Evolutionary conservation across 2,329 filamentous ascomycete genomes (phyloP).

Genomic region (Coniella vitis): DNA sequence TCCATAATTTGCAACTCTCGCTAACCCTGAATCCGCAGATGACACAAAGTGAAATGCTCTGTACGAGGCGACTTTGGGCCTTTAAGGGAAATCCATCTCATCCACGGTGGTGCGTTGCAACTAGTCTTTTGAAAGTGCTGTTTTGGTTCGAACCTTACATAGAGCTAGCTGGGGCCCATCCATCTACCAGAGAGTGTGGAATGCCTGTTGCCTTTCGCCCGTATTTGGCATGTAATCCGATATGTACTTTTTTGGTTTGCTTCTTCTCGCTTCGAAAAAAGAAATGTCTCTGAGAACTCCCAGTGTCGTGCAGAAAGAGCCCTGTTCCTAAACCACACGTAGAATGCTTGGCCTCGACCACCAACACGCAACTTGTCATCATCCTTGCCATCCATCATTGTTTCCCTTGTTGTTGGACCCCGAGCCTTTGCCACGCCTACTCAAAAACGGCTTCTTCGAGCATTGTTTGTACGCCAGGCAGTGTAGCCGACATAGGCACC

Average conservation of each 20-base stretch:
- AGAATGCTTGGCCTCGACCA: not conserved
- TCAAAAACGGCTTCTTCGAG: constrained; percentile 53
- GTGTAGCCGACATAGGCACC: constrained; percentile 84
- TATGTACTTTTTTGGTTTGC: constrained; percentile 8
- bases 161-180: not conserved
- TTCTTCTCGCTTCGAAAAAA: not conserved
- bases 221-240: not conserved
- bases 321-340: not conserved
- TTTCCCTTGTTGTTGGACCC: not conserved
- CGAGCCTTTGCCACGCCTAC: not conserved
- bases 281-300: constrained; percentile 11
- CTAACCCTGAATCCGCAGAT: no score
- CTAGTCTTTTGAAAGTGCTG: no score
- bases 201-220: not conserved
- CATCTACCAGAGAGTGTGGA: not conserved
- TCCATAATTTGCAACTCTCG: no score
- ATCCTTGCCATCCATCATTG: not conserved
- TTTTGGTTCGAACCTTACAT: not conserved
- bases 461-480: constrained; percentile 63
- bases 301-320: constrained; percentile 6
- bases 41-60: no score
- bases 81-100: not conserved
- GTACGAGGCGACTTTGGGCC: not conserved
- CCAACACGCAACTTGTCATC: not conserved
- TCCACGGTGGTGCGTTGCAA: not conserved